These are phyloP conservation scores for Neostapfia colusana DNA, from an alignment of 176 grass and related monocot species.

Conservation along the genomic window DNA sequence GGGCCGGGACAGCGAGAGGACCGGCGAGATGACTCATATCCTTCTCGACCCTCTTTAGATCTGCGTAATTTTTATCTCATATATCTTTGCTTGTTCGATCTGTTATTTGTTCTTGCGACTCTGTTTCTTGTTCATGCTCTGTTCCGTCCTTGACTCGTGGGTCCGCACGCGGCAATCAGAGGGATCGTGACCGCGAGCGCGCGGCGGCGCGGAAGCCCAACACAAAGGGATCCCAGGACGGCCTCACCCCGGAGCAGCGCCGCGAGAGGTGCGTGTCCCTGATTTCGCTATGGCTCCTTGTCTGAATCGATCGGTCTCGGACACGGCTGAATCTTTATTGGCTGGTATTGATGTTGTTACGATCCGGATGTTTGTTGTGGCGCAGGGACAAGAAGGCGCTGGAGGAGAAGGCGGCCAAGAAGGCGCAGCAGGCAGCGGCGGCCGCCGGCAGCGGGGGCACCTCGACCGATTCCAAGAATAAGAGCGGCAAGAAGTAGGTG, in stretches of 20 bases:
- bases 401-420: slow-evolving; percentile 90
- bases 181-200: slow-evolving; percentile 78
- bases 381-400: slow-evolving; percentile 81
- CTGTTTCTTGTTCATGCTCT: no score
- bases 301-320: not conserved
- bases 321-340: not conserved
- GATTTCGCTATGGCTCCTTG: slow-evolving; percentile 6
- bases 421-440: slow-evolving; percentile 63
- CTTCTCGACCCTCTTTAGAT: slow-evolving; percentile 36
- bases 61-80: not conserved
- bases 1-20: not conserved
- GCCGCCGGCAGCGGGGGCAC: slow-evolving; percentile 27
- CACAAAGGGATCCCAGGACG: slow-evolving; percentile 46
- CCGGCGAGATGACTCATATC: slow-evolving; percentile 77
- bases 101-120: not conserved
- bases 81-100: not conserved
- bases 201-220: slow-evolving; percentile 53
- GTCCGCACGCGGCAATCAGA: slow-evolving; percentile 75
- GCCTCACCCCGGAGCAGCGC: slow-evolving; percentile 89
- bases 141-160: slow-evolving; percentile 42
- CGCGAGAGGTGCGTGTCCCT: slow-evolving; percentile 57
- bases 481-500: slow-evolving; percentile 49
- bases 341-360: not conserved
- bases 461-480: slow-evolving; percentile 53
- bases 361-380: slow-evolving; percentile 18